phyloP scores from a whole-genome alignment of 2,329 filamentous ascomycete species.

The Colletotrichum karsti region DNA sequence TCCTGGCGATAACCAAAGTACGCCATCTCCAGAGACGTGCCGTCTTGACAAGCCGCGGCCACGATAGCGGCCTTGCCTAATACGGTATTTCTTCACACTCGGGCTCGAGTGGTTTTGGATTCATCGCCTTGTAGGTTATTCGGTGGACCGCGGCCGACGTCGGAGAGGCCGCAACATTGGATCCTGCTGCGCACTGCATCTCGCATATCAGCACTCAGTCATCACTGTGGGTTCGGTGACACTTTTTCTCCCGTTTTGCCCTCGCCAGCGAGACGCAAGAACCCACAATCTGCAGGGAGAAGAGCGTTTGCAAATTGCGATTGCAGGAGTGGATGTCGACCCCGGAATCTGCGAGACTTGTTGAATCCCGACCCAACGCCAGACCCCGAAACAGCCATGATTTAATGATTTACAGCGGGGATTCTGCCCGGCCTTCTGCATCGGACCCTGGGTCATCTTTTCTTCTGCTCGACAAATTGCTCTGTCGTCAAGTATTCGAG shows the following conservation, averaged over 20 bases:
- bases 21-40: background rate
- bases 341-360: slow-evolving; percentile 21
- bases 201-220: background rate
- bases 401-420: slow-evolving; percentile 13
- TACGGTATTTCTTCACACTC: background rate
- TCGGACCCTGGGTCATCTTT: background rate
- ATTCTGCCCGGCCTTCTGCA: background rate
- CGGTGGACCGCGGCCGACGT: slow-evolving; percentile 20
- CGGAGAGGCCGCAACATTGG: slow-evolving; percentile 8
- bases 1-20: background rate
- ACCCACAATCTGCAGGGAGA: slow-evolving; percentile 7
- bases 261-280: background rate
- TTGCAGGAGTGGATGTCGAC: slow-evolving; percentile 18
- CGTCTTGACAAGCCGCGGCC: background rate
- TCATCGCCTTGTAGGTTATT: slow-evolving; percentile 13
- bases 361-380: slow-evolving; percentile 14
- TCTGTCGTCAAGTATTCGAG: background rate
- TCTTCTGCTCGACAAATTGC: background rate
- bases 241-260: background rate
- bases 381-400: slow-evolving; percentile 17
- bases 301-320: slow-evolving; percentile 9
- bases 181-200: background rate
- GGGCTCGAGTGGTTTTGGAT: background rate
- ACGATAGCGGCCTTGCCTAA: background rate
- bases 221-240: slow-evolving; percentile 4